Evolutionary conservation across 2,329 filamentous ascomycete genomes (phyloP), one percentile per base, ranked within the genome.

Genomic region (Fusarium algeriense): DNA sequence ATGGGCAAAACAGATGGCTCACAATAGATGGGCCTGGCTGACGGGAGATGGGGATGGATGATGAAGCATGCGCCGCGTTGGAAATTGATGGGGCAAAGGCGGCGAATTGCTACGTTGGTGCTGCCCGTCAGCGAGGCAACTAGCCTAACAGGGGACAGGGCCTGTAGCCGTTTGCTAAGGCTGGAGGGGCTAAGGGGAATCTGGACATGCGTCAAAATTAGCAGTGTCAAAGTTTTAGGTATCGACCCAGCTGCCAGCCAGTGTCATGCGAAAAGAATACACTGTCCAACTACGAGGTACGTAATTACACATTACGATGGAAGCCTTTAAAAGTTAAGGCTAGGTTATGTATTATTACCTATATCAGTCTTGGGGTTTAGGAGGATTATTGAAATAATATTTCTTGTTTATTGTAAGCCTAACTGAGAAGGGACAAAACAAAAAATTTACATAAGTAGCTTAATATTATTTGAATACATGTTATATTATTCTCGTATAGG

Each of bases 41-140:
- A 66, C 30, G 30, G 30, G 30, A 30, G 62, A 67, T 69, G 69
- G 64, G 55, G 50, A 61, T 58, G 60, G 48, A 60, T 61, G 69
- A 70, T 64, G 71, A 67, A 70, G 60, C 44, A 30, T 52, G 48
- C 48, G 50, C 62, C 67, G 69, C 48, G 50, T 64, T 70, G 69
- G 58, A 69, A 63, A 70, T 60, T 67, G 63, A 63, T 49, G 60
- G 69, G 65, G 61, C 49, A 70, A 55, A 53, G 64, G 52, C n/a
- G 44, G 52, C 59, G 45, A 67, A 70, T 70, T 55, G 52, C 54
- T 46, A 55, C 26, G 48, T 45, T 59, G 37, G 63, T 45, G 30
- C 71, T 54, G 23, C 32, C 32, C 20, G 61, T 74, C 71, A 75
- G 68, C 69, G 44, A 75, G 64, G 69, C 66, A 60, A 69, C 67